Conservation (phyloP, 2,329 filamentous ascomycete species). For the Cercospora citrullina region DNA sequence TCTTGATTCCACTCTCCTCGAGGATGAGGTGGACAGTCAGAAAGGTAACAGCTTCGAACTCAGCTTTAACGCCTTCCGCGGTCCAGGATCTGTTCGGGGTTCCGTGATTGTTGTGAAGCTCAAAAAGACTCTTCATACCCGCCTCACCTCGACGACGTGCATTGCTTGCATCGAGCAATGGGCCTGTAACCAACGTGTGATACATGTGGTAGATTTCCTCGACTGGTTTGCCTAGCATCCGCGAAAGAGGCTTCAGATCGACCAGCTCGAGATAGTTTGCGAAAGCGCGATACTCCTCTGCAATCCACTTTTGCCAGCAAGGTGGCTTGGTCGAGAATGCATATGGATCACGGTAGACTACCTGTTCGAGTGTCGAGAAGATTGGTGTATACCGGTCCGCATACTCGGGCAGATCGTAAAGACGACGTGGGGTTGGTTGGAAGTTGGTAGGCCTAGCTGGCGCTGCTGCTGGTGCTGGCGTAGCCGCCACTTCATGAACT, state of each 20-base stretch:
- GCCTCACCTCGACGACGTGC: slow-evolving; percentile 20
- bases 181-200: slow-evolving; percentile 20
- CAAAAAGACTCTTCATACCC: slow-evolving; percentile 22
- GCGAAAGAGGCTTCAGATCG: slow-evolving; percentile 24
- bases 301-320: slow-evolving; percentile 28
- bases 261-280: slow-evolving; percentile 20
- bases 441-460: background rate
- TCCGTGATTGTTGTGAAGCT: slow-evolving; percentile 9
- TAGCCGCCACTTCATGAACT: background rate
- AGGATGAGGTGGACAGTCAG: slow-evolving; percentile 12
- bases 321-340: slow-evolving; percentile 30
- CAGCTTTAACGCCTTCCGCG: background rate
- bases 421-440: background rate
- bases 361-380: slow-evolving; percentile 9
- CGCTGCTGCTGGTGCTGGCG: background rate
- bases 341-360: slow-evolving; percentile 18
- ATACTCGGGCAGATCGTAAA: slow-evolving; percentile 13
- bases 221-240: slow-evolving; percentile 19
- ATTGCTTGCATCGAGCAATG: slow-evolving; percentile 23
- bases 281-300: slow-evolving; percentile 19
- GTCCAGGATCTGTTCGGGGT: slow-evolving; percentile 17
- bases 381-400: slow-evolving; percentile 14
- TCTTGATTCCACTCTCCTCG: slow-evolving; percentile 7
- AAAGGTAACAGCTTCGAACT: slow-evolving; percentile 5
- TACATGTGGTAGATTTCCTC: slow-evolving; percentile 29